Evolutionary conservation across 1,284 basidiomycete species (phyloP).

Genomic region (Earliella scabrosa): DNA sequence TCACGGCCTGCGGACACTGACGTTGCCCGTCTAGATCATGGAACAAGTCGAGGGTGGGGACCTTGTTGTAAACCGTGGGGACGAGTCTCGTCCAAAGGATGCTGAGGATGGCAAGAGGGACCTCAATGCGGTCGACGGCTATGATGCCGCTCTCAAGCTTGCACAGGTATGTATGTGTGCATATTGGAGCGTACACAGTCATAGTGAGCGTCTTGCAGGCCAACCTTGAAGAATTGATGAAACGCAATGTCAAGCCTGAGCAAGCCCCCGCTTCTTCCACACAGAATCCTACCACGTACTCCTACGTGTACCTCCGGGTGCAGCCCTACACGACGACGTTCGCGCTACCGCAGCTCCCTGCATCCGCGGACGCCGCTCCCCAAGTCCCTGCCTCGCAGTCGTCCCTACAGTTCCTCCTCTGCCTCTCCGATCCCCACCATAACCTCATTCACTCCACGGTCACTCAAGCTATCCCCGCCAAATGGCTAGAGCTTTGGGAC

Average conservation of each 20-base stretch:
- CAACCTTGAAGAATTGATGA: conserved; percentile 78
- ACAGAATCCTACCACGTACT: conserved; percentile 83
- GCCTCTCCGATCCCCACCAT: conserved; percentile 84
- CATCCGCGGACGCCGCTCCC: conserved; percentile 26
- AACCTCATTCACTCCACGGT: conserved; percentile 75
- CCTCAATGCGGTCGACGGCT: conserved; percentile 83
- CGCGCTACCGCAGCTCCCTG: conserved; percentile 39
- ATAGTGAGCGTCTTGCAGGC: conserved; percentile 50
- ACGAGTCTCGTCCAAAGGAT: conserved; percentile 72
- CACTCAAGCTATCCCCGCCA: conserved; percentile 79
- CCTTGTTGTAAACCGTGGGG: conserved; percentile 85
- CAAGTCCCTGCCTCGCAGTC: conserved; percentile 37
- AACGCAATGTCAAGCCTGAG: conserved; percentile 53
- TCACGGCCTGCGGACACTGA: conserved; percentile 12
- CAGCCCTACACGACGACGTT: conserved; percentile 82
- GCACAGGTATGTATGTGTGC: conserved; percentile 60
- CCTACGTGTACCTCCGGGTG: conserved; percentile 92
- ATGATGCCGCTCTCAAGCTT: conserved; percentile 82
- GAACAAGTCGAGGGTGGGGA: conserved; percentile 95
- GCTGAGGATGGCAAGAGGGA: conserved; percentile 56
- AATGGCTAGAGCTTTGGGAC: conserved; percentile 90
- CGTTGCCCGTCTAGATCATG: conserved; percentile 64
- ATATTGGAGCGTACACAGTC: background rate
- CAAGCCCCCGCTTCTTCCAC: conserved; percentile 43
- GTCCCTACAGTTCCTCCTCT: conserved; percentile 85